Conservation (phyloP, 108 stramenopile species). For the Conticribra guillardii region DNA sequence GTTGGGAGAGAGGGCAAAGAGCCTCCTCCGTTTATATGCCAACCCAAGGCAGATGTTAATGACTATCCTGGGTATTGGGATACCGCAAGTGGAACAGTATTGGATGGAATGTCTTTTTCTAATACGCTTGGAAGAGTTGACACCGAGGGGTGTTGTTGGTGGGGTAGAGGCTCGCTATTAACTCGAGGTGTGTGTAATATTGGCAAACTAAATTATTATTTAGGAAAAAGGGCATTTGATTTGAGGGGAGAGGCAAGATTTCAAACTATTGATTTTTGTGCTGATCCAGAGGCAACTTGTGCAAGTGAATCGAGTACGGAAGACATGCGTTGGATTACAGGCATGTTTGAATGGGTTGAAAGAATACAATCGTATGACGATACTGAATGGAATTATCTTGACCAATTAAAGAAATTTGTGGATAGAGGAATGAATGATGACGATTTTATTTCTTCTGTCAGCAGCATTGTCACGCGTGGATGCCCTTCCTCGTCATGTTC, state of each 20-base stretch:
- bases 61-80: slow-evolving; percentile 49
- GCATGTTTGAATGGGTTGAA: slow-evolving; percentile 38
- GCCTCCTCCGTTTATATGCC: slow-evolving; percentile 24
- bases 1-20: slow-evolving; percentile 4
- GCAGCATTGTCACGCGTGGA: slow-evolving; percentile 25
- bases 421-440: slow-evolving; percentile 29
- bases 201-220: slow-evolving; percentile 35
- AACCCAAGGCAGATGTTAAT: slow-evolving; percentile 18
- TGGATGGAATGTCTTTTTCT: not conserved
- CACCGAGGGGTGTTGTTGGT: slow-evolving; percentile 44
- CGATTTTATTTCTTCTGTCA: slow-evolving; percentile 22
- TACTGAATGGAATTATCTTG: slow-evolving; percentile 25
- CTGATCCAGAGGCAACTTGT: slow-evolving; percentile 29
- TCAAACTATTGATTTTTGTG: slow-evolving; percentile 34
- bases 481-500: slow-evolving; percentile 24
- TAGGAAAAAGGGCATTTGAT: slow-evolving; percentile 29
- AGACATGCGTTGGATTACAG: slow-evolving; percentile 32
- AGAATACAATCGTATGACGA: slow-evolving; percentile 20
- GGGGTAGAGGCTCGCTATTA: slow-evolving; percentile 44
- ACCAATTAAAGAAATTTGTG: slow-evolving; percentile 21
- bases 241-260: slow-evolving; percentile 26
- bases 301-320: slow-evolving; percentile 11
- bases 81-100: not conserved
- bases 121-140: slow-evolving; percentile 30
- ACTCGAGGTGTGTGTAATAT: slow-evolving; percentile 47